Evolutionary conservation across 2,329 filamentous ascomycete species (phyloP).

Genomic region (Aspergillus amoenus): DNA sequence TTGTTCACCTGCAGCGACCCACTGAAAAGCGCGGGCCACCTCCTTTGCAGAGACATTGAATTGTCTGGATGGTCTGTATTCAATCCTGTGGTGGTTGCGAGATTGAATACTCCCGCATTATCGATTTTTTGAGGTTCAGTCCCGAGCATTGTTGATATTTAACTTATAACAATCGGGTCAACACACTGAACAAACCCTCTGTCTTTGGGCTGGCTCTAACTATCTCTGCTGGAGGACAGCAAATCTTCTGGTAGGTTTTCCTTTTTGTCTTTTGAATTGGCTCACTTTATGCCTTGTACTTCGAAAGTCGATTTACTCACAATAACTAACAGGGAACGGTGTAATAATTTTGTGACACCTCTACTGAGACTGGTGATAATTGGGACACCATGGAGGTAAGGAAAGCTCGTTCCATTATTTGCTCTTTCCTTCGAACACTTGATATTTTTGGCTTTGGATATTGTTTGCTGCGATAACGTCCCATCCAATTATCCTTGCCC

Average conservation of each 20-base stretch:
- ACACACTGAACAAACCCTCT: slow-evolving; percentile 1
- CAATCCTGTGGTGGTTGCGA: slow-evolving; percentile 4
- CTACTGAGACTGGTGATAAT: background rate
- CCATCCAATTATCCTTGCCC: background rate
- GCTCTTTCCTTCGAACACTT: background rate
- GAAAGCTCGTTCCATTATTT: background rate
- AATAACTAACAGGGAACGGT: background rate
- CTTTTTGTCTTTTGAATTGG: background rate
- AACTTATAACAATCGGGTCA: background rate
- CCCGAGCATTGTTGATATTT: background rate
- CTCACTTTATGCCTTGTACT: background rate
- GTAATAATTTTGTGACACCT: background rate
- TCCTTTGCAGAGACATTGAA: slow-evolving; percentile 8
- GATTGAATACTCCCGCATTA: slow-evolving; percentile 1
- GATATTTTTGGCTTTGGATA: background rate
- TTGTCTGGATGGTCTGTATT: slow-evolving; percentile 1
- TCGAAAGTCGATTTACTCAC: background rate
- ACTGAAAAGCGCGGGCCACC: slow-evolving; percentile 1
- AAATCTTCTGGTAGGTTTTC: background rate
- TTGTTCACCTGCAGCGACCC: slow-evolving; percentile 9
- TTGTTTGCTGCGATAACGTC: background rate
- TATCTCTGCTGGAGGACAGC: background rate
- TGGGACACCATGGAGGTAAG: slow-evolving; percentile 15
- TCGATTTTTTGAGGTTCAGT: background rate
- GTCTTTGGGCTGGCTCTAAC: background rate